phyloP scores from a whole-genome alignment of 2,329 filamentous ascomycete species.

The Diaporthe sp. region DNA sequence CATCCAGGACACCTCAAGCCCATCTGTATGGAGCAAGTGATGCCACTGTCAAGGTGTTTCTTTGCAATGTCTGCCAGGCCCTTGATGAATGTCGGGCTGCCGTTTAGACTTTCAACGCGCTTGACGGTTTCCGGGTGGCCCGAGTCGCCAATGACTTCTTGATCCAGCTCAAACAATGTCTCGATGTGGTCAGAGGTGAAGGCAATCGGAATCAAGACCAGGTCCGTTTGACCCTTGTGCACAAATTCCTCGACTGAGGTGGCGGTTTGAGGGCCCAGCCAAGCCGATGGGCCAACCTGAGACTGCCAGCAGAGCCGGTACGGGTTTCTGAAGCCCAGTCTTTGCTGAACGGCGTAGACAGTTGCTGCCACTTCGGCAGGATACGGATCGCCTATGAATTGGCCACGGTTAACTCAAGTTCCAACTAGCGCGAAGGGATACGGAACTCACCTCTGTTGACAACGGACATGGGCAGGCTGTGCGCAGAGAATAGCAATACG shows the following conservation, averaged over 20 bases:
- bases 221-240: slow-evolving; percentile 89
- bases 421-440: not conserved
- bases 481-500: slow-evolving; percentile 92
- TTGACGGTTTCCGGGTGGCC: slow-evolving; percentile 85
- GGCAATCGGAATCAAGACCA: slow-evolving; percentile 93
- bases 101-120: slow-evolving; percentile 92
- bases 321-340: slow-evolving; percentile 87
- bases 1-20: slow-evolving; percentile 92
- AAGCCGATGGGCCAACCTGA: slow-evolving; percentile 94
- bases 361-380: slow-evolving; percentile 96
- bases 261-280: slow-evolving; percentile 94
- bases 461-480: slow-evolving; percentile 96
- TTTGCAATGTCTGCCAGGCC: slow-evolving; percentile 91
- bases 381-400: slow-evolving; percentile 84
- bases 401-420: slow-evolving; percentile 47
- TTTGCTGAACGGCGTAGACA: slow-evolving; percentile 96
- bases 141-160: slow-evolving; percentile 93
- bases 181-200: slow-evolving; percentile 99
- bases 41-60: slow-evolving; percentile 79
- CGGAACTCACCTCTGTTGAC: slow-evolving; percentile 83
- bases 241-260: slow-evolving; percentile 91
- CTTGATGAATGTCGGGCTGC: slow-evolving; percentile 89
- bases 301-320: slow-evolving; percentile 98
- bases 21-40: slow-evolving; percentile 85
- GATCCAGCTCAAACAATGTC: slow-evolving; percentile 93